These are phyloP conservation scores for Apiotrichum akiyoshidainum DNA, from an alignment of 1,284 basidiomycete species.

Conservation along the genomic window DNA sequence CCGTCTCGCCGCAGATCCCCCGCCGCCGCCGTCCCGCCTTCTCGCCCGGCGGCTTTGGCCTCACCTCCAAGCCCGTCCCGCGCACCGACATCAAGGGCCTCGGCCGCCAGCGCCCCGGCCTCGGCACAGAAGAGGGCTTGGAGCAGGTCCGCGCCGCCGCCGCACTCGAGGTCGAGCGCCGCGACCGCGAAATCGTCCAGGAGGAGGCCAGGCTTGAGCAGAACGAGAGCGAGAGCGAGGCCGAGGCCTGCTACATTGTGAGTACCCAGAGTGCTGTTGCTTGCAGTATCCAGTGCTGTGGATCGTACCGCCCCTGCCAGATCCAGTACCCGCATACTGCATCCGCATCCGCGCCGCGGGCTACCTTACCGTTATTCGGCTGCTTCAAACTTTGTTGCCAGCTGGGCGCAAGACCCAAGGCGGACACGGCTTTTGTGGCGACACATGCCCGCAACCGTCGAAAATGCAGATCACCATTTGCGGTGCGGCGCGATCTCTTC, in stretches of 20 bases:
- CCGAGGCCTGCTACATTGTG: conserved; percentile 51
- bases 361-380: too few relatives aligned
- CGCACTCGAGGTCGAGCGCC: conserved; percentile 24
- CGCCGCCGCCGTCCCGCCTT: conserved; percentile 43
- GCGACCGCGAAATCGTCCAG: conserved; percentile 24
- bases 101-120: not conserved
- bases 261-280: conserved; percentile 19
- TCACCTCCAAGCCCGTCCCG: conserved; percentile 29
- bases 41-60: conserved; percentile 47
- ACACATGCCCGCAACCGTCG: not conserved
- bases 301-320: too few relatives aligned
- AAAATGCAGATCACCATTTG: not conserved
- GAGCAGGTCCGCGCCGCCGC: conserved; percentile 6
- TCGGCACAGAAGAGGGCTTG: conserved; percentile 4
- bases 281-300: too few relatives aligned
- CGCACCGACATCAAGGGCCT: conserved; percentile 13
- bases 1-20: conserved; percentile 42
- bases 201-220: conserved; percentile 28
- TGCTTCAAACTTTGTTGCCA: too few relatives aligned
- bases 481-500: too few relatives aligned
- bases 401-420: not conserved
- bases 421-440: not conserved
- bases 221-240: conserved; percentile 37
- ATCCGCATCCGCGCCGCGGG: too few relatives aligned
- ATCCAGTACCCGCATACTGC: too few relatives aligned